Base-by-base conservation (phyloP, 2,329 filamentous ascomycete genomes). In the Colletotrichum magnum region DNA sequence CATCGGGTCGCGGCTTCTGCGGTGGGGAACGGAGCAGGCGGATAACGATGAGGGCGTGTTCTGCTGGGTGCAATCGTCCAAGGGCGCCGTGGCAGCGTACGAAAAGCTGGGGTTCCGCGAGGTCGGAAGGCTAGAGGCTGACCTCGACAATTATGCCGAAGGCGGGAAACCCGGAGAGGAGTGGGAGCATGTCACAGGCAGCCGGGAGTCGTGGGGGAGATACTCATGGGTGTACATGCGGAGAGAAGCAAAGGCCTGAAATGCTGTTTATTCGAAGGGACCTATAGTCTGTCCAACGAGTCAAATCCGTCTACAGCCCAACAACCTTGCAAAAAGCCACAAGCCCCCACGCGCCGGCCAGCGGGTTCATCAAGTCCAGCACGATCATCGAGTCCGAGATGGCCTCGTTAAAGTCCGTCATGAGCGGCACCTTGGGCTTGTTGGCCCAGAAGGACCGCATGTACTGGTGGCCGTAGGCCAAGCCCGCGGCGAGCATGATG, bases 1-100 rank as follows among this genome's bases (percentile, higher is more conserved):
- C 5, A 72, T 82, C 5, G 81, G 79, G 5, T 72, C 73, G 0
- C 74, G 70, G 18, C 57, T 83, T 50, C 75, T 83, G 71, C 69
- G 65, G 12, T 79, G 75, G 66, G 81, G 80, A 6, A 63, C 77
- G 24, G 72, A 77, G 3, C 69, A 43, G 63, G 76, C 76, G 4
- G 77, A 80, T 18, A 63, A 66, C 10, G 77, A 79, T 21, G 73
- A 74, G 0, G 77, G 73, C 64, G 70, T 74, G 53, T 80, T 74
- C 64, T 67, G 56, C 45, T 69, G 62, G 67, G 58, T 76, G 3
- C 80, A 80, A 45, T 74, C 72, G 4, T 77, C 76, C 7, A 58
- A 58, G 4, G 72, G 73, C 7, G 78, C 76, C 0, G 74, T 60
- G 58, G 41, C 56, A 1, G 48, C 80, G 18, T 80, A 80, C 52